Conservation (phyloP, 179 eudicot species). For the Silene vulgaris region DNA sequence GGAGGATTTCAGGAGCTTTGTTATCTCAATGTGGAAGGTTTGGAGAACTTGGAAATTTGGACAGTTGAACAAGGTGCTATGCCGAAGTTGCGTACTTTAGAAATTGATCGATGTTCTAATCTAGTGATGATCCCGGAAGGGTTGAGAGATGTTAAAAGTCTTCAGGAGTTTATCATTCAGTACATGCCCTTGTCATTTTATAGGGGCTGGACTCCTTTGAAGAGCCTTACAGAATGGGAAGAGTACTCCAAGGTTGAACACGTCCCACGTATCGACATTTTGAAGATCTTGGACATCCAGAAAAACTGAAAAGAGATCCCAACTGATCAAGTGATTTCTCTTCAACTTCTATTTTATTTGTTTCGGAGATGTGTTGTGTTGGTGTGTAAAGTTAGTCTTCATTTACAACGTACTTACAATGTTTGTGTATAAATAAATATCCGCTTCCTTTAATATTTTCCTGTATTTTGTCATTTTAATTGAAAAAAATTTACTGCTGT, state of each 20-base stretch:
- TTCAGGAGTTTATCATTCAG: slow-evolving; percentile 15
- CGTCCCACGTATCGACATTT: slow-evolving; percentile 14
- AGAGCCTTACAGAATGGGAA: slow-evolving; percentile 8
- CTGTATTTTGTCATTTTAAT: background rate
- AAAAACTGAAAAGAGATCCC: background rate
- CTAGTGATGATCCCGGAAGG: slow-evolving; percentile 22
- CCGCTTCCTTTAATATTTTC: too few relatives aligned
- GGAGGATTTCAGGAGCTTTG: slow-evolving; percentile 12
- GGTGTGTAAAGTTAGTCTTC: background rate
- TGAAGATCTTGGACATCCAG: slow-evolving; percentile 19
- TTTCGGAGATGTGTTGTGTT: background rate
- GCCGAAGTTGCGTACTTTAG: slow-evolving; percentile 13
- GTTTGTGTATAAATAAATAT: too few relatives aligned
- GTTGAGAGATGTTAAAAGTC: slow-evolving; percentile 8
- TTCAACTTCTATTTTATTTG: background rate
- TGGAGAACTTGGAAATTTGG: slow-evolving; percentile 15
- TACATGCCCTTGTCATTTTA: slow-evolving; percentile 25
- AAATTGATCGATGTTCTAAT: slow-evolving; percentile 21
- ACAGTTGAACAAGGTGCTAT: slow-evolving; percentile 18
- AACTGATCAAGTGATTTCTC: background rate
- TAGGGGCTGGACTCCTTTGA: background rate
- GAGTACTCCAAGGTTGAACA: slow-evolving; percentile 12
- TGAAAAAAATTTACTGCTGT: background rate
- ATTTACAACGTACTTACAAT: too few relatives aligned
- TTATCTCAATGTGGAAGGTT: slow-evolving; percentile 15